Percentiles rank a stretch among this genome's conserved stretches.
Conservation (phyloP, 2,329 filamentous ascomycete genomes). For the Monilinia vaccinii-corymbosi region DNA sequence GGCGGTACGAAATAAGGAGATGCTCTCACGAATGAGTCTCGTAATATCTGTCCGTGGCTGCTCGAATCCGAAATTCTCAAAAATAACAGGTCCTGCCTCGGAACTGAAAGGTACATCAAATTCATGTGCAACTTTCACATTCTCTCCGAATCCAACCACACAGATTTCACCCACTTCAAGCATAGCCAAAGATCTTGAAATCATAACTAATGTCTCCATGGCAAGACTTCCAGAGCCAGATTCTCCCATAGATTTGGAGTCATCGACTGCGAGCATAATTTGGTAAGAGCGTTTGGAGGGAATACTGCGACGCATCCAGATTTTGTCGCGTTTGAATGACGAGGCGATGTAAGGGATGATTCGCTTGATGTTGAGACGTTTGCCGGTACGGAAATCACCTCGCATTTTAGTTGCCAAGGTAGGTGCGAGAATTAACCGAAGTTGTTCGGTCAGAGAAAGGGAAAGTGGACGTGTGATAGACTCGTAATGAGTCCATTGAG, state of each 20-base stretch:
- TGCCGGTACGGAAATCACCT: slow-evolving; percentile 93
- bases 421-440: slow-evolving; percentile 89
- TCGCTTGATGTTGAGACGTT: slow-evolving; percentile 97
- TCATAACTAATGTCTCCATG: slow-evolving; percentile 88
- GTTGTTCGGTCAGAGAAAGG: slow-evolving; percentile 82
- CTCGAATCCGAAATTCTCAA: slow-evolving; percentile 76
- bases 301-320: slow-evolving; percentile 93
- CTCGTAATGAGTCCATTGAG: slow-evolving; percentile 81
- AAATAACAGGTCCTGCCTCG: slow-evolving; percentile 72
- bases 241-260: slow-evolving; percentile 90
- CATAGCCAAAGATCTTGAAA: slow-evolving; percentile 79
- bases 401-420: slow-evolving; percentile 94
- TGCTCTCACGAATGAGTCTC: slow-evolving; percentile 65
- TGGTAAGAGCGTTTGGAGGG: slow-evolving; percentile 94
- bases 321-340: slow-evolving; percentile 98
- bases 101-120: slow-evolving; percentile 75
- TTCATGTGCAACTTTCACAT: slow-evolving; percentile 76
- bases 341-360: slow-evolving; percentile 99
- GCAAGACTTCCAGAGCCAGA: slow-evolving; percentile 66
- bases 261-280: slow-evolving; percentile 94
- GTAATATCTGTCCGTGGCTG: slow-evolving; percentile 82
- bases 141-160: slow-evolving; percentile 79
- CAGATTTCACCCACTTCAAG: slow-evolving; percentile 92
- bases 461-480: slow-evolving; percentile 76
- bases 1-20: slow-evolving; percentile 73